Percentiles rank a stretch among this genome's conserved stretches.
Conservation (phyloP, 805 yeast genomes). For the Zygoascus bituminiphila region DNA sequence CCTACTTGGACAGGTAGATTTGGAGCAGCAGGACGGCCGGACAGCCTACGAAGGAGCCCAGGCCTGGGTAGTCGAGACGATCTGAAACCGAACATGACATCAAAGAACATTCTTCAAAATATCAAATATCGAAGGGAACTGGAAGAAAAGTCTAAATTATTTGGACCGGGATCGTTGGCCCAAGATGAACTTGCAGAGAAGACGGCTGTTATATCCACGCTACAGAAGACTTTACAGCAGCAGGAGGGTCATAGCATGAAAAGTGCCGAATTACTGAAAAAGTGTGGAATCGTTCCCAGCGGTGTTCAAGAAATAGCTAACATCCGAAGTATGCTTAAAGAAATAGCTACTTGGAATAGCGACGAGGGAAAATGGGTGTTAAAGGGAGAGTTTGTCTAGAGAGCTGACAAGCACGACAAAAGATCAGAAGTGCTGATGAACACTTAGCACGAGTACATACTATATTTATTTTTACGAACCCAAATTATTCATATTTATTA, state of each 20-base stretch:
- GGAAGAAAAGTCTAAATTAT: constrained; percentile 19
- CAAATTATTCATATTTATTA: no score
- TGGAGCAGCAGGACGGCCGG: constrained; percentile 66
- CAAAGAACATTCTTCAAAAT: constrained; percentile 42
- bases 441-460: no score
- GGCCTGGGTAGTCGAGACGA: constrained; percentile 2
- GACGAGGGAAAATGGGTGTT: constrained; percentile 54
- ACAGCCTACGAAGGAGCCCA: neutral
- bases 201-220: constrained; percentile 28
- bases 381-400: constrained; percentile 36
- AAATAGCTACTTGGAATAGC: constrained; percentile 63
- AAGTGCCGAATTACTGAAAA: constrained; percentile 41
- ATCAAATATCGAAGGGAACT: constrained; percentile 38
- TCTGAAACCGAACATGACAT: constrained; percentile 19
- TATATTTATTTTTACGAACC: no score
- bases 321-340: constrained; percentile 58
- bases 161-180: neutral
- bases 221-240: constrained; percentile 34
- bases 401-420: no score
- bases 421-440: no score
- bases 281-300: constrained; percentile 33
- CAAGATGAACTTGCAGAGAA: constrained; percentile 8
- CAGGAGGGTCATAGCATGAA: constrained; percentile 36
- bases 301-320: constrained; percentile 49
- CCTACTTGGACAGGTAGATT: constrained; percentile 97